phyloP scores from a whole-genome alignment of 2,329 filamentous ascomycete species.

The Aureobasidium sp. region DNA sequence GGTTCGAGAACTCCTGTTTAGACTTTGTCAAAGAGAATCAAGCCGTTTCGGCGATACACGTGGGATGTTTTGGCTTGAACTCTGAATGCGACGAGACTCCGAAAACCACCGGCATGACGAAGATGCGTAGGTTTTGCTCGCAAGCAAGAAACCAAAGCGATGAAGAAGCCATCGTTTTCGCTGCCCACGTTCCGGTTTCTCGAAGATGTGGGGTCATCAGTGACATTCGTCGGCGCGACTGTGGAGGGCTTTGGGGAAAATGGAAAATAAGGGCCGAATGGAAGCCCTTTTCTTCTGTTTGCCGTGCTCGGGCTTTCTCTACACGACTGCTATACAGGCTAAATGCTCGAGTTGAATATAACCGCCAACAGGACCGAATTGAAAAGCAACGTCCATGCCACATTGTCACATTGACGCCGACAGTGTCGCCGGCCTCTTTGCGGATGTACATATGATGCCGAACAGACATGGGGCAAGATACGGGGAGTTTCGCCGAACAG shows the following conservation, averaged over 20 bases:
- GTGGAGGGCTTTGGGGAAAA: conserved; percentile 1
- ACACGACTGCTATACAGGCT: neutral
- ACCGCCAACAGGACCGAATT: conserved; percentile 16
- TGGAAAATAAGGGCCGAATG: conserved; percentile 5
- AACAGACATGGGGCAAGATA: neutral
- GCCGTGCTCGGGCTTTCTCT: neutral
- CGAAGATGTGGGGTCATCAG: conserved; percentile 7
- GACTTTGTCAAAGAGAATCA: neutral
- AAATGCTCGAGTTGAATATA: conserved; percentile 7
- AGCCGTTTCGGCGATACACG: conserved; percentile 2
- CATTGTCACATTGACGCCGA: conserved; percentile 2
- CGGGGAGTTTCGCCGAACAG: neutral
- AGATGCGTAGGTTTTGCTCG: too few relatives aligned
- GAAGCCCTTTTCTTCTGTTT: neutral
- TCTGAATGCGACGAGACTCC: neutral
- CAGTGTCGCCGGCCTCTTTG: neutral
- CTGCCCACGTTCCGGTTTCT: conserved; percentile 1
- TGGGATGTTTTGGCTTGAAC: neutral
- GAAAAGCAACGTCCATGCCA: conserved; percentile 14
- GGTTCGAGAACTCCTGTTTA: neutral
- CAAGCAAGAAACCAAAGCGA: neutral
- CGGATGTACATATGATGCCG: neutral
- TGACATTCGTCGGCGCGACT: conserved; percentile 10
- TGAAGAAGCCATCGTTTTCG: neutral
- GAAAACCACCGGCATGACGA: too few relatives aligned